These are phyloP conservation scores for Rhizopus arrhizus DNA, from an alignment of 371 early-diverging fungal species.

Conservation along the genomic window DNA sequence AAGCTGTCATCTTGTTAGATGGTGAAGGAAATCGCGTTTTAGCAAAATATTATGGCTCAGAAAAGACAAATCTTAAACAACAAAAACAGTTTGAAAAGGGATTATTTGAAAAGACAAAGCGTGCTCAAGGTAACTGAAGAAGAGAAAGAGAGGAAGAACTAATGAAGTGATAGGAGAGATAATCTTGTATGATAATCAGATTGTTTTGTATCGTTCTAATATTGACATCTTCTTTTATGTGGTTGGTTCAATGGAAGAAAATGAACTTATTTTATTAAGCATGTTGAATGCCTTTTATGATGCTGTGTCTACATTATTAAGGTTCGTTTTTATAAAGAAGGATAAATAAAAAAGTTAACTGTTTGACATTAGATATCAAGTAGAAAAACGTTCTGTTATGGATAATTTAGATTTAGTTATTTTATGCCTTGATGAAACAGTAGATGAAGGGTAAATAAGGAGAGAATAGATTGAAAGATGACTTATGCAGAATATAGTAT, in stretches of 20 bases:
- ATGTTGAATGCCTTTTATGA: slow-evolving; percentile 85
- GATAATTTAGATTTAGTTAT: slow-evolving; percentile 91
- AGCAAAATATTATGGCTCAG: slow-evolving; percentile 86
- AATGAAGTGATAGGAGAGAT: slow-evolving; percentile 66
- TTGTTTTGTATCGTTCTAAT: slow-evolving; percentile 83
- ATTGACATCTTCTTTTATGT: slow-evolving; percentile 91
- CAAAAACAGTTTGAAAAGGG: slow-evolving; percentile 91
- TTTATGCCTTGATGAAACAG: slow-evolving; percentile 91
- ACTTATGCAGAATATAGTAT: slow-evolving; percentile 46
- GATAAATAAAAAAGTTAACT: not conserved
- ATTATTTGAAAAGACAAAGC: slow-evolving; percentile 87
- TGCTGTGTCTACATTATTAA: slow-evolving; percentile 80
- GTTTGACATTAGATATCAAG: slow-evolving; percentile 67
- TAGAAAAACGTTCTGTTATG: slow-evolving; percentile 88
- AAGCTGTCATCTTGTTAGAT: slow-evolving; percentile 90
- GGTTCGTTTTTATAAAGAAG: slow-evolving; percentile 46
- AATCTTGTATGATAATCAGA: slow-evolving; percentile 87
- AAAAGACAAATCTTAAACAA: slow-evolving; percentile 70
- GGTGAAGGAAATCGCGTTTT: slow-evolving; percentile 90
- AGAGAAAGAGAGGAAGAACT: not conserved
- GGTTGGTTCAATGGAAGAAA: slow-evolving; percentile 90
- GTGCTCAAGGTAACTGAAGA: slow-evolving; percentile 55
- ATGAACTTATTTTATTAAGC: slow-evolving; percentile 85
- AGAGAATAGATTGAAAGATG: not conserved
- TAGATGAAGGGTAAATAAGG: slow-evolving; percentile 86